These are phyloP conservation scores for Melanomma pulvis-pyrius DNA, from an alignment of 495 filamentous ascomycete genomes.

Conservation along the genomic window DNA sequence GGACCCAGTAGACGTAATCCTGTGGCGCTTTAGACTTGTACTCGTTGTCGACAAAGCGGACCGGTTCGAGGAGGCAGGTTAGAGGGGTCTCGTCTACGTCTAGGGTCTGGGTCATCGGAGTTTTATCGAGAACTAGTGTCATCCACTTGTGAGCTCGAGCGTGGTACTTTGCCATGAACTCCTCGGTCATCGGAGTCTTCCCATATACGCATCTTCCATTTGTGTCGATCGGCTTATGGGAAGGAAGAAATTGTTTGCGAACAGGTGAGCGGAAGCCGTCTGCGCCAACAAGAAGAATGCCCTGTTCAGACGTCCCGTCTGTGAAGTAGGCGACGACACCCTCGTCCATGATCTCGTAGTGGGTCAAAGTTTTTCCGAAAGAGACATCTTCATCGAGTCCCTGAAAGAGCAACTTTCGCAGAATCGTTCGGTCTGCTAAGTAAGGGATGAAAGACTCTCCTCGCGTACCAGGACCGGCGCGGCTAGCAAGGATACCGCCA, in stretches of 20 bases:
- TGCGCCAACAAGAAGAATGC: conserved; percentile 57
- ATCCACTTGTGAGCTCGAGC: conserved; percentile 32
- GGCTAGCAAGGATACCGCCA: conserved; percentile 26
- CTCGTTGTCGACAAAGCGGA: conserved; percentile 32
- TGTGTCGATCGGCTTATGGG: conserved; percentile 39
- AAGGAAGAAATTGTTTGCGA: conserved; percentile 44
- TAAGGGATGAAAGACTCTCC: conserved; percentile 13
- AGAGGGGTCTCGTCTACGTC: conserved; percentile 32
- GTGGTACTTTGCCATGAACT: conserved; percentile 32
- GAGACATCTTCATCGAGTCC: conserved; percentile 34
- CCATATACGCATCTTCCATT: conserved; percentile 39
- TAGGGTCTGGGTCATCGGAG: conserved; percentile 22
- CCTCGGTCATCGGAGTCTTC: conserved; percentile 40
- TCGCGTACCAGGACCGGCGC: conserved; percentile 12
- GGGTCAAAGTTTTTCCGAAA: conserved; percentile 34
- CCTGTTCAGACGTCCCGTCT: conserved; percentile 54
- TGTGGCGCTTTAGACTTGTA: conserved; percentile 27
- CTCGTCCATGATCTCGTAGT: conserved; percentile 41
- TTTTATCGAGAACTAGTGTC: conserved; percentile 38
- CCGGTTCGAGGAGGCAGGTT: conserved; percentile 35
- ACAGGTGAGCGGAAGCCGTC: conserved; percentile 58
- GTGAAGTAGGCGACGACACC: conserved; percentile 54
- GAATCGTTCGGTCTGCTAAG: conserved; percentile 34
- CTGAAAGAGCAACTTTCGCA: conserved; percentile 29
- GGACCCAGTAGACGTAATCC: conserved; percentile 46